phyloP scores from a whole-genome alignment of 192 early-diverging fungal species.

The Blastocladiella britannica region DNA sequence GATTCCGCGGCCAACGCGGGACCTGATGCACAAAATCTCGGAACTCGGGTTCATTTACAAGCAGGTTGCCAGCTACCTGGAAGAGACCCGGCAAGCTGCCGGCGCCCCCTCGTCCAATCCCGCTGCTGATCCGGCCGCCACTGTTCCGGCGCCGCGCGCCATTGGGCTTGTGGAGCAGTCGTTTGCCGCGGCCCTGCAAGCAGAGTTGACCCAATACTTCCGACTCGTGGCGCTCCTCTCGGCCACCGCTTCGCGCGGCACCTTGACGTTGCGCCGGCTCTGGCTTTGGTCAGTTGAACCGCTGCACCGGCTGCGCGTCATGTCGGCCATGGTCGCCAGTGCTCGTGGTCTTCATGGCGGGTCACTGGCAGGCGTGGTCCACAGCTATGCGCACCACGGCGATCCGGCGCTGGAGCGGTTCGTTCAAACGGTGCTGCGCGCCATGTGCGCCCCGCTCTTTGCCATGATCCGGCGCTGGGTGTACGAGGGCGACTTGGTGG shows the following conservation, averaged over 20 bases:
- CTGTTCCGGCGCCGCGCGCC: not conserved
- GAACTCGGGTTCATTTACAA: conserved; percentile 60
- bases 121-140: too few species aligned
- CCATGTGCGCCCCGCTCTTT: conserved; percentile 71
- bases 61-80: not conserved
- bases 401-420: conserved; percentile 72
- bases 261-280: conserved; percentile 62
- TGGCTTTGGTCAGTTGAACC: conserved; percentile 70
- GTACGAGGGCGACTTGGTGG: conserved; percentile 78
- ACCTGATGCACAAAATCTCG: conserved; percentile 38
- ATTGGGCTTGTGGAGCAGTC: conserved; percentile 31
- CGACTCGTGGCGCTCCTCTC: conserved; percentile 68
- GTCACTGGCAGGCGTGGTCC: conserved; percentile 47
- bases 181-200: conserved; percentile 57
- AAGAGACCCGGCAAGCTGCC: not conserved
- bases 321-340: conserved; percentile 37
- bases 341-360: conserved; percentile 40
- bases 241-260: conserved; percentile 24
- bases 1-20: conserved; percentile 31
- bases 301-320: conserved; percentile 48
- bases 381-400: conserved; percentile 69
- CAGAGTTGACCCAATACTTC: conserved; percentile 67
- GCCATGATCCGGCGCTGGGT: conserved; percentile 79
- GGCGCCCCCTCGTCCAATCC: too few species aligned
- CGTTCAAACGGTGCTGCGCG: conserved; percentile 47